Evolutionary conservation across 2,329 filamentous ascomycete genomes (phyloP), one percentile per base, ranked within the genome.

Genomic region (Pestalotiopsis sp.): DNA sequence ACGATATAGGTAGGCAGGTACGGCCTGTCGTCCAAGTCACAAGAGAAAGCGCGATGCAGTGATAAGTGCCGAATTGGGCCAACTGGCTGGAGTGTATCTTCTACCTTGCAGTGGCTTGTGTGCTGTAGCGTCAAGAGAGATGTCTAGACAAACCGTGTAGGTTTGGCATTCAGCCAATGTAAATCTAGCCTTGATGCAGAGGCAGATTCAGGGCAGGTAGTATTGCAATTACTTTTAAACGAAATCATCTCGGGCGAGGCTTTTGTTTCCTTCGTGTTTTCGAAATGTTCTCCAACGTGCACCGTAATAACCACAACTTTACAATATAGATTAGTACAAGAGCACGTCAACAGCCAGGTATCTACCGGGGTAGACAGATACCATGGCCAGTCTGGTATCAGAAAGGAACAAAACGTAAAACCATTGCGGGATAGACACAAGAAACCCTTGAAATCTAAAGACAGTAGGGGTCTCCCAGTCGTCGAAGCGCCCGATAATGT

Each of bases 401-500:
- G 31, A 36, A 9, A 36, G 31, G 31, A 36, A 36, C 31, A 36
- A 31, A 36, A 36, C 31, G 31, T 36, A 36, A 36, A 36, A 36
- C 31, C 31, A 36, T 36, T 9, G 31, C 31, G 31, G 45, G 45
- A 20, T 52, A 52, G 45, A 20, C 20, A 52, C 45, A 59, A 12
- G 12, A 27, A 23, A 59, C 23, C 57, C 27, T 36, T 59, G 57
- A 27, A 59, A 36, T 59, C 20, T 27, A 36, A 36, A 23, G 12
- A 36, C 23, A 27, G 57, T 59, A 59, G 31, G 59, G 59, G 59
- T 38, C 36, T 62, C 59, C 59, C 59, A 14, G 59, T 52, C 27
- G 57, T 59, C 20, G 45, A 36, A 20, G 17, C 59, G 38, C 17
- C 31, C 17, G 27, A n/a, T 36, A 2, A 23, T 59, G 57, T 27